Percentiles rank a stretch among this genome's conserved stretches.
These are phyloP conservation scores for Irineochytrium annulatum DNA, from an alignment of 192 early-diverging fungal species.

Conservation along the genomic window DNA sequence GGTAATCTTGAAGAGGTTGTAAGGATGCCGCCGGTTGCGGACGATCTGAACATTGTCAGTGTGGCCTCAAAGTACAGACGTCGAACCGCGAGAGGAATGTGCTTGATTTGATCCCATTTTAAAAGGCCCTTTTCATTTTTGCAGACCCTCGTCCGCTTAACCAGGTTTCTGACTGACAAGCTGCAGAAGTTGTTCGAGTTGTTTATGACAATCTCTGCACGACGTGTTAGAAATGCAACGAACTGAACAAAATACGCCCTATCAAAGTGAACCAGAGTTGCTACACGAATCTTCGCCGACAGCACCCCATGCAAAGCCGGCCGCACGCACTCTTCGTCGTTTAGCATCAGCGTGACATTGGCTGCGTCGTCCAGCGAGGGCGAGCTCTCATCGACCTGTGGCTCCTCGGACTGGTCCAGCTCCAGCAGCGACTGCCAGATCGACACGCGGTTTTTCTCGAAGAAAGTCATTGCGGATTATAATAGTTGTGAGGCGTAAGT, in stretches of 20 bases:
- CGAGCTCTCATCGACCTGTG: background rate
- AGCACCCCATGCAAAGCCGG: conserved; percentile 17
- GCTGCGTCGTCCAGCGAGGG: conserved; percentile 5
- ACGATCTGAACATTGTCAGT: conserved; percentile 14
- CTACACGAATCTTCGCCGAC: conserved; percentile 12
- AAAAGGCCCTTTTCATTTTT: conserved; percentile 8
- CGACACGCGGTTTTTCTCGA: background rate
- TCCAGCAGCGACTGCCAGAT: conserved; percentile 14
- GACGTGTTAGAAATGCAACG: background rate
- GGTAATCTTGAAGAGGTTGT: conserved; percentile 30
- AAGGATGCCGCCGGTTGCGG: conserved; percentile 37
- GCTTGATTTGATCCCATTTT: conserved; percentile 41
- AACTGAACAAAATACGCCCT: background rate
- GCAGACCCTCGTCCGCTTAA: conserved; percentile 18
- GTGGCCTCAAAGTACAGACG: background rate
- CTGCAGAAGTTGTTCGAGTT: background rate
- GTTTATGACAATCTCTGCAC: background rate
- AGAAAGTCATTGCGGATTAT: conserved; percentile 25
- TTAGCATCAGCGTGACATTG: background rate
- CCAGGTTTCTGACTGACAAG: conserved; percentile 18
- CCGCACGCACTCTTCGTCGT: conserved; percentile 7
- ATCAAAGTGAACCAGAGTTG: conserved; percentile 16
- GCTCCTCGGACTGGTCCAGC: background rate
- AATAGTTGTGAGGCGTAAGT: too few species aligned
- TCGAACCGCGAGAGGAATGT: conserved; percentile 34